These are phyloP conservation scores for Dictyostelium gargantuum DNA, from an alignment of 208 protist genomes.

Conservation along the genomic window DNA sequence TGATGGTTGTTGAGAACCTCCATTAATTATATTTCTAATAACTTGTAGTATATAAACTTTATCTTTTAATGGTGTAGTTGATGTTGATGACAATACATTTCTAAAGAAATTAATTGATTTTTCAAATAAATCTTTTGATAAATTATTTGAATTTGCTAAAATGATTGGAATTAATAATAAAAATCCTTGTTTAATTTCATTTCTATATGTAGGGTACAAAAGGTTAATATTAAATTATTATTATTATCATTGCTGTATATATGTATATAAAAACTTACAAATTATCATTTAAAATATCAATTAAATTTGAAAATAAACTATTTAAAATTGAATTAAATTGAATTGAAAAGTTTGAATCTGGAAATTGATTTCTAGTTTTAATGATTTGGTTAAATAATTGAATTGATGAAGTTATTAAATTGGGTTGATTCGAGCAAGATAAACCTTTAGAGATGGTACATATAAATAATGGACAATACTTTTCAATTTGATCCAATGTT, in stretches of 20 bases:
- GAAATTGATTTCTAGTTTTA: neutral
- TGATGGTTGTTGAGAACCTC: neutral
- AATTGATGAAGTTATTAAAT: slow-evolving; percentile 4
- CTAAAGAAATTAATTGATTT: neutral
- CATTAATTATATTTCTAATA: slow-evolving; percentile 32
- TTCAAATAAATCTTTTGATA: neutral
- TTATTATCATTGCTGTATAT: neutral
- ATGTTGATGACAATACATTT: neutral
- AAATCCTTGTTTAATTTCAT: slow-evolving; percentile 4
- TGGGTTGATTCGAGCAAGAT: neutral
- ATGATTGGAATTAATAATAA: slow-evolving; percentile 32
- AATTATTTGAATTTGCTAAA: slow-evolving; percentile 1
- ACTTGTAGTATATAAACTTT: slow-evolving; percentile 43
- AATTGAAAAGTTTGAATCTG: neutral
- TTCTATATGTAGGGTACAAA: neutral
- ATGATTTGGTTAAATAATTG: slow-evolving; percentile 13
- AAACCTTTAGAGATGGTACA: neutral
- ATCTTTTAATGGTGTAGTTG: neutral
- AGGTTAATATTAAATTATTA: neutral
- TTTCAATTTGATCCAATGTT: neutral
- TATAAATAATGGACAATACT: slow-evolving; percentile 19
- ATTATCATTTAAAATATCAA: slow-evolving; percentile 1
- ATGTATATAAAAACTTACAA: neutral
- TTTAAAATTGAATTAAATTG: neutral
- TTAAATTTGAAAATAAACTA: neutral